Evolutionary conservation across 2,329 filamentous ascomycete genomes (phyloP).

Genomic region (Albifimbria verrucaria): DNA sequence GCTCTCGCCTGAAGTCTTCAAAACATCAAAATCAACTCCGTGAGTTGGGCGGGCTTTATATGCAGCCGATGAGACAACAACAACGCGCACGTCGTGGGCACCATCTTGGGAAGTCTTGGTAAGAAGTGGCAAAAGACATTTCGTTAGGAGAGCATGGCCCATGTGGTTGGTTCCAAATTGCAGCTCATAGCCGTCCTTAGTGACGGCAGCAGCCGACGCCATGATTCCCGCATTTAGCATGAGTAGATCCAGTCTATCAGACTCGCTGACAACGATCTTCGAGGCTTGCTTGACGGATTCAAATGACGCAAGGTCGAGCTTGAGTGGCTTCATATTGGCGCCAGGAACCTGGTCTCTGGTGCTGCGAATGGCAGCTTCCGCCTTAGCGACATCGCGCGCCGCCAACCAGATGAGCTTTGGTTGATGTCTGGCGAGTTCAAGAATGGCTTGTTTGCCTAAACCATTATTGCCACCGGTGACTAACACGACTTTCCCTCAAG

Average conservation of each 20-base stretch:
- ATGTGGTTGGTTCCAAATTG: background rate
- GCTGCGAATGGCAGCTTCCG: background rate
- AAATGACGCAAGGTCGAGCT: background rate
- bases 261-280: background rate
- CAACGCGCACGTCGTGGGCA: background rate
- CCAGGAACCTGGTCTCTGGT: background rate
- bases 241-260: background rate
- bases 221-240: slow-evolving; percentile 5
- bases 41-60: background rate
- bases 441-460: slow-evolving; percentile 5
- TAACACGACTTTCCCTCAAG: too few relatives aligned
- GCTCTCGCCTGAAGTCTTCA: background rate
- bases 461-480: slow-evolving; percentile 35
- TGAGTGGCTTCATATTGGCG: slow-evolving; percentile 1
- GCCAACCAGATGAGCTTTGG: slow-evolving; percentile 7
- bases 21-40: background rate
- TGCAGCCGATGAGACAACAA: background rate
- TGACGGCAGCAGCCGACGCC: background rate
- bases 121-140: background rate
- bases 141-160: background rate
- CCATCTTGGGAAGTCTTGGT: background rate
- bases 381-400: background rate
- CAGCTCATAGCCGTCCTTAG: slow-evolving; percentile 3
- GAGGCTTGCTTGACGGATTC: background rate
- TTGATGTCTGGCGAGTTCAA: slow-evolving; percentile 5